Evolutionary conservation across 139 green algal species (phyloP), one percentile per base, ranked within the genome.

Genomic region (Coelastrella sp.): DNA sequence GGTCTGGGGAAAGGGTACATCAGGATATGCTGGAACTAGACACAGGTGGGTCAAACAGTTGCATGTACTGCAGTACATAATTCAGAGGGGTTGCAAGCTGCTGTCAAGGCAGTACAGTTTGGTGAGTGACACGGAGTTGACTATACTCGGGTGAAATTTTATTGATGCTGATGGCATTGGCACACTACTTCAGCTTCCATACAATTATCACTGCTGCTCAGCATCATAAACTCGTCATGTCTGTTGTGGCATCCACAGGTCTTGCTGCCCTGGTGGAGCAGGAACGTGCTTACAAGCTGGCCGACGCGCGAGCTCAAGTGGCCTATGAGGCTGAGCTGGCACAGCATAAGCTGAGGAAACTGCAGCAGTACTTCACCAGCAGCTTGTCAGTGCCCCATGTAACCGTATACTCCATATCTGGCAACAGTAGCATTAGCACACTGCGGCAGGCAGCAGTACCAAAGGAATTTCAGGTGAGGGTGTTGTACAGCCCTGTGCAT

Each of bases 251-350:
- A 49, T 49, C 35, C 35, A 49, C 56, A 91, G 87, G 87, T 56
- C 49, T 91, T 17, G n/a, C 63, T 61, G 63, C 27, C 4, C 65
- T 91, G 49, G 78, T 86, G 4, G 78, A 72, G 6, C 58, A 35
- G 6, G 65, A 91, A 49, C 78, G 78, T 6, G 11, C 14, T 10
- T 8, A 66, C 20, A 65, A 59, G 25, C 35, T 91, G 20, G 78
- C 78, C 56, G 78, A 82, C 27, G 87, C 87, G 6, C 78, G n/a
- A 14, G 78, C 87, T 8, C 78, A 87, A 35, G 87, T 91, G 35
- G 87, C 78, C 15, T 87, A 79, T 56, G 78, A 87, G 58, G 66
- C 87, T 24, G 87, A 91, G 65, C 56, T 81, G 56, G 78, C 78
- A 7, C 17, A 75, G 7, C 78, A 80, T 0, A 72, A n/a, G 9